Evolutionary conservation across 495 filamentous ascomycete species (phyloP).

Genomic region (Aspergillus cristatus): DNA sequence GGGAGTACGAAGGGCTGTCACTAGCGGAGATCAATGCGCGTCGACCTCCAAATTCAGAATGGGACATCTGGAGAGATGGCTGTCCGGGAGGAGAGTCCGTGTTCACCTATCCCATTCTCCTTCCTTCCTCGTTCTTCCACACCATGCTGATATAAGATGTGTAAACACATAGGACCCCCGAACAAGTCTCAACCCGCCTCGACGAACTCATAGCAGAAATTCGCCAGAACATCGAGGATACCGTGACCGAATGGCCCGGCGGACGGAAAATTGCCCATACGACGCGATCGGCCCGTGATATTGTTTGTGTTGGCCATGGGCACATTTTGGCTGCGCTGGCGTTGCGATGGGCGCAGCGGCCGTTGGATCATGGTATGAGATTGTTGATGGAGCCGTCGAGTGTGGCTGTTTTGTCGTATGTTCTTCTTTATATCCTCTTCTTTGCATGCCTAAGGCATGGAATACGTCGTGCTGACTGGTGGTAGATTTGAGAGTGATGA

Average conservation of each 20-base stretch:
- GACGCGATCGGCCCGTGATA: slow-evolving; percentile 3
- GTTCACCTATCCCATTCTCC: neutral
- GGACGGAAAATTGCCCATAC: neutral
- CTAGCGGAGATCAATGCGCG: neutral
- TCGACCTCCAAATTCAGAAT: slow-evolving; percentile 4
- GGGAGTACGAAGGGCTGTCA: slow-evolving; percentile 11
- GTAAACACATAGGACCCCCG: slow-evolving; percentile 8
- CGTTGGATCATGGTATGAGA: slow-evolving; percentile 7
- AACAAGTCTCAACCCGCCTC: slow-evolving; percentile 6
- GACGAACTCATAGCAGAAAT: slow-evolving; percentile 4
- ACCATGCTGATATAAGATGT: neutral
- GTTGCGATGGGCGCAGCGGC: slow-evolving; percentile 7
- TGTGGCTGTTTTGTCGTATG: slow-evolving; percentile 10
- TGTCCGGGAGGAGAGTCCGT: slow-evolving; percentile 16
- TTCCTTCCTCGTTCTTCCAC: neutral
- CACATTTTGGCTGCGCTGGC: slow-evolving; percentile 10
- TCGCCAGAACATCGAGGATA: neutral
- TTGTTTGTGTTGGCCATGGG: slow-evolving; percentile 10
- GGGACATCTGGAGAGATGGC: slow-evolving; percentile 28
- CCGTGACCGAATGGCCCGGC: slow-evolving; percentile 2
- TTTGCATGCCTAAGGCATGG: neutral
- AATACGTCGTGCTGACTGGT: neutral
- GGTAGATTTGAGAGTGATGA: slow-evolving; percentile 9
- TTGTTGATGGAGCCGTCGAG: slow-evolving; percentile 9
- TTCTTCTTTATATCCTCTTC: neutral